Conservation (phyloP, 371 early-diverging fungal species). For the Actinomucor elegans region DNA sequence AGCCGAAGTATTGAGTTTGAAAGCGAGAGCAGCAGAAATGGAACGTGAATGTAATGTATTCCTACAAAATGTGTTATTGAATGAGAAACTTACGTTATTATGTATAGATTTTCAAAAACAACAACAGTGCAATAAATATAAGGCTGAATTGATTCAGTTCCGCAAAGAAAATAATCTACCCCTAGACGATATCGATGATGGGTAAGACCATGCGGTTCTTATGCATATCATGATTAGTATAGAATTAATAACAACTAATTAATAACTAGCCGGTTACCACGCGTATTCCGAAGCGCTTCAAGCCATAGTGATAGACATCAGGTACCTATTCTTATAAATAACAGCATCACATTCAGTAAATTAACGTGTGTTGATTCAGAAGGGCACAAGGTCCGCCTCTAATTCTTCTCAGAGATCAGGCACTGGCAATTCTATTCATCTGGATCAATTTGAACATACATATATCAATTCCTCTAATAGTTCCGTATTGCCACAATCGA, state of each 20-base stretch:
- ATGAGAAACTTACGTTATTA: not conserved
- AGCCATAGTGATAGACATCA: slow-evolving; percentile 31
- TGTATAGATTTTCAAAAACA: not conserved
- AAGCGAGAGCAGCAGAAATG: slow-evolving; percentile 62
- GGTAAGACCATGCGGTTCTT: slow-evolving; percentile 20
- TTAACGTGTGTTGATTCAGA: not conserved
- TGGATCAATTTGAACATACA: slow-evolving; percentile 18
- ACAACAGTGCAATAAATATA: slow-evolving; percentile 68
- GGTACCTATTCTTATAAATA: slow-evolving; percentile 18
- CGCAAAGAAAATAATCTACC: slow-evolving; percentile 61
- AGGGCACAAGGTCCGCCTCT: slow-evolving; percentile 43
- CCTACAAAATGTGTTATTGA: not conserved
- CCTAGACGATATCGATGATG: slow-evolving; percentile 61
- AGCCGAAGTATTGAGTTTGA: slow-evolving; percentile 65
- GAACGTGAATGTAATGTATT: slow-evolving; percentile 69
- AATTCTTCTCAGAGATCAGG: slow-evolving; percentile 42
- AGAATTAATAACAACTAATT: no score
- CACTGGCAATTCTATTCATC: slow-evolving; percentile 24
- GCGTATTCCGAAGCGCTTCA: slow-evolving; percentile 41
- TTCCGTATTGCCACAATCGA: slow-evolving; percentile 7
- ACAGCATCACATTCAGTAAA: not conserved
- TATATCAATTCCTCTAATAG: slow-evolving; percentile 12
- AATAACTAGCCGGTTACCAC: slow-evolving; percentile 25
- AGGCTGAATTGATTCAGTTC: slow-evolving; percentile 67
- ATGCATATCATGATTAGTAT: not conserved